Conservation (phyloP, 148 eudicot genomes). For the Nepenthes gracilis region DNA sequence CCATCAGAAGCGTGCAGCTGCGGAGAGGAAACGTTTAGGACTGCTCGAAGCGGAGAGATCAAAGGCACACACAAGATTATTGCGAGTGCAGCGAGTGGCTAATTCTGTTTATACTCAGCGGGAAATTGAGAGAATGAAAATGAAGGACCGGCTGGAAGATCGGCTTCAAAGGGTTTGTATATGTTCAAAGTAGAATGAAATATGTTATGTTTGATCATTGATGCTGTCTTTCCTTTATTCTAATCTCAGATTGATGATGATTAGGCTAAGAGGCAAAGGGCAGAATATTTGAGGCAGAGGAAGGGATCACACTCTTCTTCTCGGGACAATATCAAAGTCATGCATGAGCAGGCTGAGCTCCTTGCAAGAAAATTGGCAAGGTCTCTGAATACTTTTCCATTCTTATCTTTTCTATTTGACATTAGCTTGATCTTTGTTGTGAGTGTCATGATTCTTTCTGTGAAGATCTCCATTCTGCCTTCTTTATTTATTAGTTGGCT, state of each 20-base stretch:
- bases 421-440: too few relatives aligned
- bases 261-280: slow-evolving; percentile 94
- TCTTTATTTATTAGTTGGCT: too few relatives aligned
- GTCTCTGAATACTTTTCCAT: neutral
- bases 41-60: slow-evolving; percentile 81
- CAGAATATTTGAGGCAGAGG: slow-evolving; percentile 62
- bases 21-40: slow-evolving; percentile 79
- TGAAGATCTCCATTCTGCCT: neutral
- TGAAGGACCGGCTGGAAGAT: slow-evolving; percentile 65
- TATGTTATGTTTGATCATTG: neutral
- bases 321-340: slow-evolving; percentile 22
- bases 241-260: slow-evolving; percentile 2
- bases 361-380: slow-evolving; percentile 68
- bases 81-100: slow-evolving; percentile 65
- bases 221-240: neutral
- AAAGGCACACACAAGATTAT: slow-evolving; percentile 63
- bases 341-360: slow-evolving; percentile 39
- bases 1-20: slow-evolving; percentile 79
- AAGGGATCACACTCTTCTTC: slow-evolving; percentile 26
- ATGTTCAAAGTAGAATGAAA: neutral
- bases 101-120: slow-evolving; percentile 49
- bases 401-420: neutral
- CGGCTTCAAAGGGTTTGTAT: slow-evolving; percentile 63
- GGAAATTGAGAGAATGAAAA: slow-evolving; percentile 68
- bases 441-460: too few relatives aligned